phyloP scores from a whole-genome alignment of 345 rosid genomes.

The Excoecaria agallocha region DNA sequence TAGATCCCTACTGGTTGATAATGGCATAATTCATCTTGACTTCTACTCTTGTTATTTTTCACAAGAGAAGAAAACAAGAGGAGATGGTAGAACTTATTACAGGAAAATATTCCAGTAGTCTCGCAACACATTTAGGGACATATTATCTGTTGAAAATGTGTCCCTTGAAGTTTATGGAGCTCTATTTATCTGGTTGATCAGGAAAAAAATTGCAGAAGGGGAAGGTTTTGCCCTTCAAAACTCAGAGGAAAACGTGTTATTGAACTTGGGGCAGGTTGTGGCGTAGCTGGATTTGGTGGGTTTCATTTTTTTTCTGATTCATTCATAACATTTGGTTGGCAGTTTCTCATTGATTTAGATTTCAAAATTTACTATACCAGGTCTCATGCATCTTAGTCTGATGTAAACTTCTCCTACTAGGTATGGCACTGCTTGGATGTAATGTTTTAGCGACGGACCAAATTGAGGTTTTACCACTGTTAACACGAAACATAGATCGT shows the following conservation, averaged over 20 bases:
- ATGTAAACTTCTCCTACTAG: constrained; percentile 37
- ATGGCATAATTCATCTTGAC: not conserved
- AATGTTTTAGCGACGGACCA: constrained; percentile 84
- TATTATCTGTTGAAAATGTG: not conserved
- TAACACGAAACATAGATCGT: constrained; percentile 76
- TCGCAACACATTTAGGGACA: not conserved
- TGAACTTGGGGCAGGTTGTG: constrained; percentile 97
- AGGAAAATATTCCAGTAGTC: not conserved
- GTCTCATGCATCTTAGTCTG: constrained; percentile 6
- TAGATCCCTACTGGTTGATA: constrained; percentile 9
- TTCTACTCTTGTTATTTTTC: not conserved
- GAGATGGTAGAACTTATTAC: not conserved
- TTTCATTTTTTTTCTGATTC: constrained; percentile 20
- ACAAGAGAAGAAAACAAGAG: too few species aligned
- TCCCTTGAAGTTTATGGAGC: not conserved
- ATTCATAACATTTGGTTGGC: not conserved
- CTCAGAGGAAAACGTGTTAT: constrained; percentile 85
- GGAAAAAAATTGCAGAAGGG: constrained; percentile 89
- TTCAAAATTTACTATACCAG: constrained; percentile 5
- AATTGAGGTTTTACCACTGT: constrained; percentile 66
- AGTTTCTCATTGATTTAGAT: constrained; percentile 11
- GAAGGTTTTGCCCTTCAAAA: constrained; percentile 74
- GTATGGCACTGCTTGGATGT: constrained; percentile 91
- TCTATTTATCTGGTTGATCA: constrained; percentile 26
- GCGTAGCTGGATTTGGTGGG: constrained; percentile 95